Percentiles rank a stretch among this genome's conserved stretches.
phyloP scores from a whole-genome alignment of 23 red algal species.

The Gracilaria vermiculophylla region DNA sequence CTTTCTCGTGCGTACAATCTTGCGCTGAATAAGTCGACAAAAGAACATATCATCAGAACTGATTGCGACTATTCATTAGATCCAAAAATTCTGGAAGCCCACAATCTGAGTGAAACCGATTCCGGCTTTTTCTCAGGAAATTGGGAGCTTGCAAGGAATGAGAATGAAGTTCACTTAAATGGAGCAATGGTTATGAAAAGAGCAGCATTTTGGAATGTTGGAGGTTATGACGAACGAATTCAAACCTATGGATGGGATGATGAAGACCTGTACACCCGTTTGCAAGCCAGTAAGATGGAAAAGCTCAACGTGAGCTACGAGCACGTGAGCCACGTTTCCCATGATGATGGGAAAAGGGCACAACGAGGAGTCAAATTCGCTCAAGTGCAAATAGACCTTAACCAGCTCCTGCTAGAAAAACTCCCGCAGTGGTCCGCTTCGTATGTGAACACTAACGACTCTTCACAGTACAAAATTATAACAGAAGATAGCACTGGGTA shows the following conservation, averaged over 20 bases:
- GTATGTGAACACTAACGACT: background rate
- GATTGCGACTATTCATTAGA: conserved; percentile 81
- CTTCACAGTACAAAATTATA: conserved; percentile 33
- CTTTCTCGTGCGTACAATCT: conserved; percentile 83
- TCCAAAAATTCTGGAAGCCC: conserved; percentile 38
- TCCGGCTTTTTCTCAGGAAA: conserved; percentile 72
- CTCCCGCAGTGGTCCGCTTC: conserved; percentile 48
- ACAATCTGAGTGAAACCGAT: conserved; percentile 35
- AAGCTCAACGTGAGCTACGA: conserved; percentile 68
- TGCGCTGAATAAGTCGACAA: conserved; percentile 16
- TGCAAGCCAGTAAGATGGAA: conserved; percentile 28
- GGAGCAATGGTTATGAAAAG: conserved; percentile 66
- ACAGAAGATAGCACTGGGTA: conserved; percentile 21
- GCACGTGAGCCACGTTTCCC: conserved; percentile 64
- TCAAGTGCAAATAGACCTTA: conserved; percentile 80
- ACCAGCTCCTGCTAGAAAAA: conserved; percentile 66
- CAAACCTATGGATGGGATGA: conserved; percentile 89
- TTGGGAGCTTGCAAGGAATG: conserved; percentile 71
- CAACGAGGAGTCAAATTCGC: conserved; percentile 76
- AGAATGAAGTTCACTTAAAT: conserved; percentile 86
- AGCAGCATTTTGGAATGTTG: conserved; percentile 58
- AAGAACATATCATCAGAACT: conserved; percentile 62
- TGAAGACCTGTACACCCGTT: conserved; percentile 75
- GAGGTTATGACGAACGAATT: conserved; percentile 89
- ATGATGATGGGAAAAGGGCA: conserved; percentile 61